Percentiles rank a stretch among this genome's conserved stretches.
These are phyloP conservation scores for Metrosideros polymorpha DNA, from an alignment of 441 rosid species.

Conservation along the genomic window DNA sequence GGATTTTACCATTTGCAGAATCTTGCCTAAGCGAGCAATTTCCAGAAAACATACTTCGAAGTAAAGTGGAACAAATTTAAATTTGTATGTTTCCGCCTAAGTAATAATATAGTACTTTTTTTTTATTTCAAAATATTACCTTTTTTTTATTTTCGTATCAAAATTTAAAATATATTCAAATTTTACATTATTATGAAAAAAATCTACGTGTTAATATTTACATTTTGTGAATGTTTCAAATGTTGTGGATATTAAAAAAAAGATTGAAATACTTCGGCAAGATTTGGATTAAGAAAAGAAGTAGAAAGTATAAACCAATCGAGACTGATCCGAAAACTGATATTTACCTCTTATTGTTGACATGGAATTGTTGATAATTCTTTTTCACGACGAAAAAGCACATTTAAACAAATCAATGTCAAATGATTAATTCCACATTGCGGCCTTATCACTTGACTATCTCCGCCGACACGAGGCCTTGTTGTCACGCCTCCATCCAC, in stretches of 20 bases:
- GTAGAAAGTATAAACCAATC: neutral
- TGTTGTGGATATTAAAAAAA: neutral
- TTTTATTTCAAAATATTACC: no score
- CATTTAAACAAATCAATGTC: no score
- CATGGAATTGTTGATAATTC: no score
- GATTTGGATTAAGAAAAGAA: neutral
- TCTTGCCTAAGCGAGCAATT: neutral
- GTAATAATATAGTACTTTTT: neutral
- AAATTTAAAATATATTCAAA: neutral
- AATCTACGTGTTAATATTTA: neutral
- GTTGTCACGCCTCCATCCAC: no score
- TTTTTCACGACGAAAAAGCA: neutral
- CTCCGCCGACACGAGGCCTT: fast-evolving
- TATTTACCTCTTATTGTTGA: neutral
- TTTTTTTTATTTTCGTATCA: fast-evolving
- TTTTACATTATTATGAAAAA: neutral
- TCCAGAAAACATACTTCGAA: neutral
- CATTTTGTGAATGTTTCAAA: neutral
- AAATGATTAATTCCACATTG: neutral
- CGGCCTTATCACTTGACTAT: fast-evolving
- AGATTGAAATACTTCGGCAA: fast-evolving
- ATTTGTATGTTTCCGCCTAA: no score
- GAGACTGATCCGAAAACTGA: fast-evolving
- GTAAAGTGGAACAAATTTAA: neutral
- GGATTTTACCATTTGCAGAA: neutral